Evolutionary conservation across 441 rosid genomes (phyloP), one percentile per base, ranked within the genome.

Genomic region (Breynia disticha): DNA sequence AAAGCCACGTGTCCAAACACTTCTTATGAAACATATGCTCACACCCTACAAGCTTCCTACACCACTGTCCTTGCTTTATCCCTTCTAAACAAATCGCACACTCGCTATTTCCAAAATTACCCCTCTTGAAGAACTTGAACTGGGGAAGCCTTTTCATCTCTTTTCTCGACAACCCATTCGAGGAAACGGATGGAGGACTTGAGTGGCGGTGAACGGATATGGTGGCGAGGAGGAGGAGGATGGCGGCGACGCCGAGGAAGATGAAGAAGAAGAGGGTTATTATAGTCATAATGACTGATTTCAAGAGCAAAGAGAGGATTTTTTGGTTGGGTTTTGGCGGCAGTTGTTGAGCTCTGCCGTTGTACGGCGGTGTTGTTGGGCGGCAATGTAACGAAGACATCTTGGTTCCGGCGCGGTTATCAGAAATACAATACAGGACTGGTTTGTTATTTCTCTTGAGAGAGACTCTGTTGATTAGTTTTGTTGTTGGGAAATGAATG

Each of bases 1-100:
- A 63, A 18, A 87, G 69, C 95, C 95, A 83, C 58, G 70, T 41
- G 38, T 87, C 95, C 16, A 84, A 81, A 67, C 91, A 87, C 52
- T 65, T 72, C 66, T 68, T 65, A 46, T 87, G 95, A 44, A 83
- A 84, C 11, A 83, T 64, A 50, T 87, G 95, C 24, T 81, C 84
- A 45, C 95, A 83, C 2, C 67, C 78, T 0, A 54, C 66, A 46
- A 87, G 82, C 35, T 52, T 68, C 73, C 91, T 62, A 67, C 89
- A 84, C 91, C 89, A 83, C 62, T 81, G 89, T 4, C 87, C 87
- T 44, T 74, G 77, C 59, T 62, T 69, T 35, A 87, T 65, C 42
- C 67, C 82, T 9, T 87, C 95, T 51, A 83, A 56, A 56, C 95
- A 87, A 43, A 87, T 73, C 50, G 69, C 86, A 19, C 95, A 86